These are phyloP conservation scores for Dactylonectria estremocensis DNA, from an alignment of 2,329 filamentous ascomycete species.

Conservation along the genomic window DNA sequence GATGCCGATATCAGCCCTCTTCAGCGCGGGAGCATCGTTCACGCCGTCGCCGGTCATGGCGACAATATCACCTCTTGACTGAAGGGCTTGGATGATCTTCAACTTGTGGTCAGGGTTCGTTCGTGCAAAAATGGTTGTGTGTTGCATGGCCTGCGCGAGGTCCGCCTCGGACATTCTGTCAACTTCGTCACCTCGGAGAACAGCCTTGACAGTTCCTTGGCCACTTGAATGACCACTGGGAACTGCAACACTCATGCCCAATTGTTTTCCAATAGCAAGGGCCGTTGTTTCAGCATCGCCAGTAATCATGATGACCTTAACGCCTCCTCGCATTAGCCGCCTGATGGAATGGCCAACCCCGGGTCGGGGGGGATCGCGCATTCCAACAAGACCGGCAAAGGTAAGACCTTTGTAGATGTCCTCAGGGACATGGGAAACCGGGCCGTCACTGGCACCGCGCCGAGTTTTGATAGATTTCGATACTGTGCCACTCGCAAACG, in stretches of 20 bases:
- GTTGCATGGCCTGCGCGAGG: slow-evolving; percentile 85
- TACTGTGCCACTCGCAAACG: slow-evolving; percentile 89
- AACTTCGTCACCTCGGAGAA: slow-evolving; percentile 92
- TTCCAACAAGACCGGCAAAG: slow-evolving; percentile 94
- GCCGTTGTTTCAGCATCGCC: slow-evolving; percentile 97
- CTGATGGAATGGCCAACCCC: slow-evolving; percentile 92
- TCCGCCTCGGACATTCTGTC: slow-evolving; percentile 91
- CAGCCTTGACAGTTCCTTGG: slow-evolving; percentile 76
- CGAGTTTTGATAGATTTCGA: slow-evolving; percentile 61
- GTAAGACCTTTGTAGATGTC: slow-evolving; percentile 86
- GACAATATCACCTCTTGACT: slow-evolving; percentile 94
- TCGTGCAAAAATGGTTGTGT: slow-evolving; percentile 94
- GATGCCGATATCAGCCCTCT: slow-evolving; percentile 98
- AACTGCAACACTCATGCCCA: slow-evolving; percentile 88
- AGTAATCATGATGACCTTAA: slow-evolving; percentile 99
- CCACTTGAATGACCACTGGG: slow-evolving; percentile 67
- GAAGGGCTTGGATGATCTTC: slow-evolving; percentile 93
- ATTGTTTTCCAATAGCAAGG: slow-evolving; percentile 90
- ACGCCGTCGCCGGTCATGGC: slow-evolving; percentile 99
- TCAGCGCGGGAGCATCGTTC: slow-evolving; percentile 96
- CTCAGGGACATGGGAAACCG: slow-evolving; percentile 67
- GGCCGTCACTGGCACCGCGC: slow-evolving; percentile 61
- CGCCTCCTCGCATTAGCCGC: slow-evolving; percentile 91
- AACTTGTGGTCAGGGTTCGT: slow-evolving; percentile 98
- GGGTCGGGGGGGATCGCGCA: slow-evolving; percentile 95